Evolutionary conservation across 257 asterid genomes (phyloP).

Genomic region (Jasminum sambac): DNA sequence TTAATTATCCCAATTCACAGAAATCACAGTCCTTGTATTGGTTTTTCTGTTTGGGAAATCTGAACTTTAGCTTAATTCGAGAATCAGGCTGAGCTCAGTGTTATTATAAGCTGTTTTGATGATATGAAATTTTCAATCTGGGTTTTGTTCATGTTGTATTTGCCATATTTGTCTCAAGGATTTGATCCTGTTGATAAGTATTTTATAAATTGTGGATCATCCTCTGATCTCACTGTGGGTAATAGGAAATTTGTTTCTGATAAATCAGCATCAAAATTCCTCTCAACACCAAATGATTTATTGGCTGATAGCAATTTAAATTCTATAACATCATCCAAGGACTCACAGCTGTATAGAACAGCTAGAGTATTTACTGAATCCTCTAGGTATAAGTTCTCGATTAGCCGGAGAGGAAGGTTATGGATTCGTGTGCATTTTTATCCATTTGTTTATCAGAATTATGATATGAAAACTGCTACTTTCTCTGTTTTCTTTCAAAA

Average conservation of each 20-base stretch:
- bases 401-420: conserved; percentile 49
- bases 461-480: conserved; percentile 47
- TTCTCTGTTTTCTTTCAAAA: conserved; percentile 59
- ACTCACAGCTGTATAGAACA: conserved; percentile 50
- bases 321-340: conserved; percentile 38
- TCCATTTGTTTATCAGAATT: conserved; percentile 44
- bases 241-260: conserved; percentile 52
- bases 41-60: background rate
- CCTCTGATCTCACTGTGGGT: conserved; percentile 44
- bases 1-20: background rate
- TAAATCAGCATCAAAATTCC: conserved; percentile 48
- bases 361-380: conserved; percentile 58
- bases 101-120: conserved; percentile 16
- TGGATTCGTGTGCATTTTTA: conserved; percentile 65
- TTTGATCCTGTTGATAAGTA: conserved; percentile 53
- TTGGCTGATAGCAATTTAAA: conserved; percentile 48
- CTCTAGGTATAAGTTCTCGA: conserved; percentile 56
- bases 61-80: background rate
- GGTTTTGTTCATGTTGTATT: conserved; percentile 44
- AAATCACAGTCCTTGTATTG: conserved; percentile 8
- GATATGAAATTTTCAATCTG: conserved; percentile 43
- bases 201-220: conserved; percentile 63
- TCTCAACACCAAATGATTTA: conserved; percentile 50
- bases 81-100: background rate
- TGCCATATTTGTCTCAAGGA: conserved; percentile 34